Percentiles rank a stretch among this genome's conserved stretches.
These are phyloP conservation scores for Helotiales sp. DNA, from an alignment of 2,329 filamentous ascomycete genomes.

Conservation along the genomic window DNA sequence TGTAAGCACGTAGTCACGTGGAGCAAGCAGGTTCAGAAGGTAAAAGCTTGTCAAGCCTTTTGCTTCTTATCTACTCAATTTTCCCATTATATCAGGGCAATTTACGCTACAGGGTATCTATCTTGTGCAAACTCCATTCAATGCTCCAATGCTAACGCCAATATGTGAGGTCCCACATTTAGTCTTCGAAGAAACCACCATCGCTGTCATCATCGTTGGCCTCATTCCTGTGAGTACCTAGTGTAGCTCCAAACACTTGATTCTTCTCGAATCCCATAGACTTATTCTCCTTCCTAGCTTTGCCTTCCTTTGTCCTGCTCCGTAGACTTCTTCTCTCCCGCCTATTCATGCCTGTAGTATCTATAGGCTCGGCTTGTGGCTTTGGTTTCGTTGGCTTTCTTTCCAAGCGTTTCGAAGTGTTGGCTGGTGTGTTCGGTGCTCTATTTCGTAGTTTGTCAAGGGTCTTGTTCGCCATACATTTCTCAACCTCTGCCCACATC, in stretches of 20 bases:
- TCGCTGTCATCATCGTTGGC: conserved; percentile 50
- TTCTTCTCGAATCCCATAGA: conserved; percentile 31
- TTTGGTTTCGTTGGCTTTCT: conserved; percentile 24
- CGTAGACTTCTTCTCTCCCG: conserved; percentile 32
- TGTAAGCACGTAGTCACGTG: too few species aligned
- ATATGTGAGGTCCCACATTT: neutral
- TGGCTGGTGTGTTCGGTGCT: conserved; percentile 9
- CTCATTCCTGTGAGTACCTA: conserved; percentile 15
- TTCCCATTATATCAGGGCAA: neutral
- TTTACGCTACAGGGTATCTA: neutral
- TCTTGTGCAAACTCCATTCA: neutral
- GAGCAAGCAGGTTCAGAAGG: neutral
- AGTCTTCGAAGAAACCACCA: conserved; percentile 57
- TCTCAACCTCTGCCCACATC: conserved; percentile 70
- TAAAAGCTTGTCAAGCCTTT: neutral
- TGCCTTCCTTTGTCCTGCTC: conserved; percentile 15
- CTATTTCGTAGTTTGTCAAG: conserved; percentile 33
- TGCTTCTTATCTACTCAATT: neutral
- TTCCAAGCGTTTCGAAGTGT: conserved; percentile 15
- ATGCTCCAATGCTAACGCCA: neutral
- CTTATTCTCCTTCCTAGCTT: conserved; percentile 29
- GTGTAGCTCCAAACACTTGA: conserved; percentile 30
- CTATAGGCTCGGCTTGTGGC: conserved; percentile 20
- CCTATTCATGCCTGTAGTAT: conserved; percentile 33
- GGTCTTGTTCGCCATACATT: conserved; percentile 57